Percentiles rank a stretch among this genome's conserved stretches.
These are phyloP conservation scores for Aspergillus tamarii DNA, from an alignment of 2,329 filamentous ascomycete species.

Conservation along the genomic window DNA sequence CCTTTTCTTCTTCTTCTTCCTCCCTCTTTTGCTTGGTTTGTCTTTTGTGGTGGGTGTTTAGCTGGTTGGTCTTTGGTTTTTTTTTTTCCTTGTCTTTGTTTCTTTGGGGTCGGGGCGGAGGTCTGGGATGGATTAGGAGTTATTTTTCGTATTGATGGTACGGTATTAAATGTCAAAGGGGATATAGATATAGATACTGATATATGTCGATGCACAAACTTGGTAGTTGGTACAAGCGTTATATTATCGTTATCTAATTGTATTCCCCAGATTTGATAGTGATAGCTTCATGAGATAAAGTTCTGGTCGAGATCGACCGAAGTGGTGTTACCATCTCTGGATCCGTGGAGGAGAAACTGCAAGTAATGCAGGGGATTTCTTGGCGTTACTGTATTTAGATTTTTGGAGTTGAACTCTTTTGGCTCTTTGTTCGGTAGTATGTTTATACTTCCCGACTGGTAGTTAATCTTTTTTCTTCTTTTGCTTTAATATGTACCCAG, in stretches of 20 bases:
- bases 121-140: not conserved
- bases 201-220: not conserved
- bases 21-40: not conserved
- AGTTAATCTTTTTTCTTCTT: not conserved
- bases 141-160: not conserved
- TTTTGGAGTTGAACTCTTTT: not conserved
- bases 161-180: not conserved
- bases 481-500: not conserved
- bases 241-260: not conserved
- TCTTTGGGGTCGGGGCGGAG: not conserved
- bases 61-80: not conserved
- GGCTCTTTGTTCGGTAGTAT: not conserved
- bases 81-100: not conserved
- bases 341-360: constrained; percentile 3
- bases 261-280: not conserved
- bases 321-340: not conserved
- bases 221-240: not conserved
- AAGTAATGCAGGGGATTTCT: constrained; percentile 6
- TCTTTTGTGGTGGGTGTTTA: not conserved
- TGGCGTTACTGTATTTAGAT: constrained; percentile 3
- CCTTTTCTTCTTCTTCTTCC: not conserved
- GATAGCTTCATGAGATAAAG: constrained; percentile 1
- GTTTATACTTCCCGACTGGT: not conserved
- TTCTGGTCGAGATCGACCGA: not conserved
- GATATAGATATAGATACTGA: not conserved